Evolutionary conservation across 345 rosid genomes (phyloP).

Genomic region (Gossypium mustelinum): DNA sequence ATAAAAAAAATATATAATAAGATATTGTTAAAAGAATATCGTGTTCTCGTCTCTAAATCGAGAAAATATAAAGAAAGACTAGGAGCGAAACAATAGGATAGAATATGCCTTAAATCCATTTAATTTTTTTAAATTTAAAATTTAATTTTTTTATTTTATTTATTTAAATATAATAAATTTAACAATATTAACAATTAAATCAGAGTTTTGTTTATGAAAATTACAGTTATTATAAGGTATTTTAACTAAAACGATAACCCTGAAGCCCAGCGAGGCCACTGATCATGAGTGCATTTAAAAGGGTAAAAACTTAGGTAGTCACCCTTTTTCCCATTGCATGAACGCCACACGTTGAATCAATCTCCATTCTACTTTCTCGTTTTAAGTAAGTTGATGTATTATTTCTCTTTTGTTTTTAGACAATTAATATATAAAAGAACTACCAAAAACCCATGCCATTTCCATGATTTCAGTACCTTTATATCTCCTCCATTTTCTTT

Average conservation of each 20-base stretch:
- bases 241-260: not conserved
- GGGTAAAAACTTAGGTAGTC: not conserved
- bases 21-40: not conserved
- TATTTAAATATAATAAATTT: no score
- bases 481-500: not conserved
- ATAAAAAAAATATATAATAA: no score
- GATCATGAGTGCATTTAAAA: not conserved
- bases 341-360: constrained; percentile 21
- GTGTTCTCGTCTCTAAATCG: not conserved
- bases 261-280: not conserved
- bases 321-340: not conserved
- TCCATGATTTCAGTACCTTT: not conserved
- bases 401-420: not conserved
- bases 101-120: no score
- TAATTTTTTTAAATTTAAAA: no score
- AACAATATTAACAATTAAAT: rapidly evolving
- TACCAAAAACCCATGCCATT: not conserved
- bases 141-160: no score
- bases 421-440: not conserved
- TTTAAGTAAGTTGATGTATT: constrained; percentile 17
- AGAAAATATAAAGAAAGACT: not conserved
- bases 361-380: constrained; percentile 18
- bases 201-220: rapidly evolving
- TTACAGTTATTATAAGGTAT: no score
- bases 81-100: no score